Conservation (phyloP, 768 basidiomycete genomes). For the Boletellus sp. region DNA sequence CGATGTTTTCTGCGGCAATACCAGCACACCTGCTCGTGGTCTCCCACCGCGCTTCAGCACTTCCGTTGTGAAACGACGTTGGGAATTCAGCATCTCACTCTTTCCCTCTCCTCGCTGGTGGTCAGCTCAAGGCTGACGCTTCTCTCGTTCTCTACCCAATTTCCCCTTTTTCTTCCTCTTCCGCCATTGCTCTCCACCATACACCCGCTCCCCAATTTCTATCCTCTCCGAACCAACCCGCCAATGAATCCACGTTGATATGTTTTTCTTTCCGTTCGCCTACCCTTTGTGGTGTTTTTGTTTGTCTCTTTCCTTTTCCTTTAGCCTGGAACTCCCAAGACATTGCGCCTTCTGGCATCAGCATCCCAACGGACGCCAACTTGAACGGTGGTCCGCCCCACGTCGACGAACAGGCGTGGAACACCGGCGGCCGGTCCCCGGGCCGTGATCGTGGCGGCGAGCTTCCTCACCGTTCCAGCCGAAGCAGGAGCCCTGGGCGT, state of each 20-base stretch:
- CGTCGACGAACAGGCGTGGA: slow-evolving; percentile 59
- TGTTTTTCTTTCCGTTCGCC: slow-evolving; percentile 35
- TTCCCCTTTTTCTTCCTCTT: slow-evolving; percentile 10
- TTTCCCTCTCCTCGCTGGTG: slow-evolving; percentile 18
- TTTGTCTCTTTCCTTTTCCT: slow-evolving; percentile 26
- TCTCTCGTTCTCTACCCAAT: slow-evolving; percentile 12
- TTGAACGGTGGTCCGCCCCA: slow-evolving; percentile 44
- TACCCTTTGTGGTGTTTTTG: slow-evolving; percentile 8
- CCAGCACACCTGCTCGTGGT: slow-evolving; percentile 24
- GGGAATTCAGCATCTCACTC: slow-evolving; percentile 20
- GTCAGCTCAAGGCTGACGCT: slow-evolving; percentile 37
- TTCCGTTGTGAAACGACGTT: slow-evolving; percentile 26
- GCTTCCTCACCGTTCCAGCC: slow-evolving; percentile 62
- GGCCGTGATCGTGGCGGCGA: slow-evolving; percentile 40
- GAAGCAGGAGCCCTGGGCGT: slow-evolving; percentile 74
- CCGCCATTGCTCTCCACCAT: slow-evolving; percentile 8
- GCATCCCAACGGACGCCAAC: slow-evolving; percentile 58
- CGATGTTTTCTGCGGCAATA: slow-evolving; percentile 39
- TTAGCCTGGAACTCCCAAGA: slow-evolving; percentile 86
- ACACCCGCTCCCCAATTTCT: slow-evolving; percentile 17
- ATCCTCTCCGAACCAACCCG: slow-evolving; percentile 25
- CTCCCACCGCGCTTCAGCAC: slow-evolving; percentile 31
- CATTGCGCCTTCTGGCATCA: slow-evolving; percentile 70
- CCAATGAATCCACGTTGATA: slow-evolving; percentile 42
- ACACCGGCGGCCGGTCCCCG: slow-evolving; percentile 42